Base-by-base conservation (phyloP, 2,329 filamentous ascomycete genomes). In the Claviceps arundinis region DNA sequence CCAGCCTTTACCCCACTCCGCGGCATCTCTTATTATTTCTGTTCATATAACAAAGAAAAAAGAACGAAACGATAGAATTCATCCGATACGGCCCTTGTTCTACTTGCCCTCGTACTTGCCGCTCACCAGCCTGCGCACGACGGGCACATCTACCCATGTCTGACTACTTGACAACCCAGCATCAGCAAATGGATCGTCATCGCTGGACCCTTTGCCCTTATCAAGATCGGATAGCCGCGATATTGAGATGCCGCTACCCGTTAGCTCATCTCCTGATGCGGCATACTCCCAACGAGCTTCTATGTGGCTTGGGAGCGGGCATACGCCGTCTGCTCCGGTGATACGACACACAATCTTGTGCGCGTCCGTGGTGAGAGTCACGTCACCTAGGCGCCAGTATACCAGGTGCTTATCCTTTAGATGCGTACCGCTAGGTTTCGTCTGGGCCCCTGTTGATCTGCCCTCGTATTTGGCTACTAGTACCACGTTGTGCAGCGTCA, bases 261-360 rank as follows among this genome's bases (percentile, higher is more conserved):
- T 59, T 0, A 56, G 68, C 41, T 77, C 64, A 9, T 65, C 72
- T 2, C 72, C 76, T 0, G 62, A 52, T 2, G 70, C 61, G 22
- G 54, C 61, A 54, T 73, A 70, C 64, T 95, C 89, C 82, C 90
- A 96, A 52, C 84, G 76, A 0, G 87, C 87, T 65, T 98, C 91
- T 8, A 94, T 77, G 51, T 80, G 82, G 0, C 89, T 89, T 5
- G 86, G 80, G 56, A 80, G 81, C 0, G 87, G 82, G 59, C 81
- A 81, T 50, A 80, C 75, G 24, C 80, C 80, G 37, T 90, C 84
- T 0, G 87, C 87, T 24, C 84, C 76, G 9, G 77, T 72, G 59
- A 98, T 86, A 3, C 89, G 81, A 54, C 89, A 93, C 6, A 95
- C 82, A 53, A 96, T 80, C 68, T 89, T 91, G 61, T 85, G 77